Conservation (phyloP, 768 basidiomycete species). For the Lenzites betulinus region DNA sequence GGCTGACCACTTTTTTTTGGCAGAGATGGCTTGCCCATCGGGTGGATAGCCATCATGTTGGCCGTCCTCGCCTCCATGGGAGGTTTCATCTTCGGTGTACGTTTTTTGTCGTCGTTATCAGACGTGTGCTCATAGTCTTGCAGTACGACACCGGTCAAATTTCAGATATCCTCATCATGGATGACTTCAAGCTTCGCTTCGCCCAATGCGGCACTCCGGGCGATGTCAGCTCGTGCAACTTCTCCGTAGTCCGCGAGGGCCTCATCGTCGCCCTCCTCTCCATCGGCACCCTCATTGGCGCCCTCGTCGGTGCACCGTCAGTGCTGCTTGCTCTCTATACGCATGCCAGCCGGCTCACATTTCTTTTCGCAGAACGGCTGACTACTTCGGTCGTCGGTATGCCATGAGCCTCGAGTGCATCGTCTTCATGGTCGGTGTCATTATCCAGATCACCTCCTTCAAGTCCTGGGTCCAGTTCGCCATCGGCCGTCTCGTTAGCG, state of each 20-base stretch:
- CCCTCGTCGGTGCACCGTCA: constrained; percentile 61
- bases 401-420: constrained; percentile 66
- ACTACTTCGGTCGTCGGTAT: constrained; percentile 62
- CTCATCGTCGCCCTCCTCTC: constrained; percentile 72
- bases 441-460: constrained; percentile 56
- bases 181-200: constrained; percentile 67
- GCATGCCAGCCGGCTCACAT: background rate
- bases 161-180: constrained; percentile 73
- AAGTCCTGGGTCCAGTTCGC: constrained; percentile 66
- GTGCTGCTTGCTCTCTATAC: constrained; percentile 25
- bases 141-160: constrained; percentile 78
- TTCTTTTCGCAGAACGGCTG: constrained; percentile 48
- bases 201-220: constrained; percentile 48
- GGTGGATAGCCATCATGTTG: constrained; percentile 61
- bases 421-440: constrained; percentile 60
- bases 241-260: constrained; percentile 57
- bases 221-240: constrained; percentile 48
- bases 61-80: constrained; percentile 73
- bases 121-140: background rate
- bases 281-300: constrained; percentile 69
- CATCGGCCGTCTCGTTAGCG: constrained; percentile 64
- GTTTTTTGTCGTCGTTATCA: constrained; percentile 10
- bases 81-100: constrained; percentile 42
- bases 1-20: background rate
- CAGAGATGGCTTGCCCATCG: constrained; percentile 63